Evolutionary conservation across 129 eudicot genomes (phyloP).

Genomic region (Centaurea solstitialis): DNA sequence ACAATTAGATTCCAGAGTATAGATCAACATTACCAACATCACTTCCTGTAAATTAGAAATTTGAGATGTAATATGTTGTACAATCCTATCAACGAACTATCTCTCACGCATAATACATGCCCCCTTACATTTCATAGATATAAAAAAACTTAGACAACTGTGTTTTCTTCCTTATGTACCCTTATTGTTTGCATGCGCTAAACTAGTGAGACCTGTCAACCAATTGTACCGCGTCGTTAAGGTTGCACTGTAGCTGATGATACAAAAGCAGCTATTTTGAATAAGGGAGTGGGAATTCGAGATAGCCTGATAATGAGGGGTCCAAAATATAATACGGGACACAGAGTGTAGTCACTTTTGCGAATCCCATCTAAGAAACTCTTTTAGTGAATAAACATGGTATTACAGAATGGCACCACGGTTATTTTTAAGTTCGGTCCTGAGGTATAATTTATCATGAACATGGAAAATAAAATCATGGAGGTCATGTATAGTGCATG

Average conservation of each 20-base stretch:
- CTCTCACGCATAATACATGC: background rate
- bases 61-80: background rate
- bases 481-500: background rate
- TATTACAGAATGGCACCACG: background rate
- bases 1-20: conserved; percentile 35
- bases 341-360: background rate
- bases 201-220: background rate
- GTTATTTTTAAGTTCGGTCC: background rate
- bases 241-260: background rate
- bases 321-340: background rate
- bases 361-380: background rate
- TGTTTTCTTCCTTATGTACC: background rate
- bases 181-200: background rate
- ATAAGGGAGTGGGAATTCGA: background rate
- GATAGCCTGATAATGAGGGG: background rate
- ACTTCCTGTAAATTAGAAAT: background rate
- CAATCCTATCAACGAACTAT: background rate
- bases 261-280: background rate
- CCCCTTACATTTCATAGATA: background rate
- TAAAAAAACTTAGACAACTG: background rate
- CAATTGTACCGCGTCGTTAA: background rate
- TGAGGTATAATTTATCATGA: background rate
- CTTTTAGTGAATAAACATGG: background rate
- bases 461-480: background rate
- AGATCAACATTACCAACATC: conserved; percentile 10